These are phyloP conservation scores for Exutisphaerella laricina DNA, from an alignment of 2,329 filamentous ascomycete genomes.

Conservation along the genomic window DNA sequence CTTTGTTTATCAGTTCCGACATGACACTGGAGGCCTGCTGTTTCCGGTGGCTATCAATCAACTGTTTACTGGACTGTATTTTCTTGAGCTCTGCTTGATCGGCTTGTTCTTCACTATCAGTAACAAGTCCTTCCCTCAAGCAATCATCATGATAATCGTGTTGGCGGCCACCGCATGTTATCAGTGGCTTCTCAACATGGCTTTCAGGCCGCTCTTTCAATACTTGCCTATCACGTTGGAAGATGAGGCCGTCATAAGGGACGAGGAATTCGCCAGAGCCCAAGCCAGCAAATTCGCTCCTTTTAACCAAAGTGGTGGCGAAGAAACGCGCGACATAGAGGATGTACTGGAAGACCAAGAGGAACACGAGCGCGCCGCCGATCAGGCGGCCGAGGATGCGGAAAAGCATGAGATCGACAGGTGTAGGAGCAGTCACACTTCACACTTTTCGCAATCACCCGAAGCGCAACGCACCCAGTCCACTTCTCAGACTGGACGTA, in stretches of 20 bases:
- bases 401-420: slow-evolving; percentile 36
- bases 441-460: slow-evolving; percentile 1
- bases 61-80: slow-evolving; percentile 87
- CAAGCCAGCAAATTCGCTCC: slow-evolving; percentile 38
- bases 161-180: slow-evolving; percentile 66
- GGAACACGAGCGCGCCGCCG: slow-evolving; percentile 26
- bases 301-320: slow-evolving; percentile 16
- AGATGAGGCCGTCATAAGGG: slow-evolving; percentile 86
- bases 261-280: slow-evolving; percentile 77
- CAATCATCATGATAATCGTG: slow-evolving; percentile 75
- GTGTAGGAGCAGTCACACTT: slow-evolving; percentile 5
- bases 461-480: neutral
- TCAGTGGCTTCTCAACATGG: slow-evolving; percentile 72
- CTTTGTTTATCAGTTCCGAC: slow-evolving; percentile 83
- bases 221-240: slow-evolving; percentile 94
- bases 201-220: slow-evolving; percentile 78
- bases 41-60: slow-evolving; percentile 94
- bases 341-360: slow-evolving; percentile 23
- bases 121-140: slow-evolving; percentile 67
- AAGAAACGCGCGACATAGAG: slow-evolving; percentile 23
- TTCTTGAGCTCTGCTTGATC: slow-evolving; percentile 87
- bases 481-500: slow-evolving; percentile 3
- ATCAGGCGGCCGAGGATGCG: slow-evolving; percentile 26
- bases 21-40: slow-evolving; percentile 86
- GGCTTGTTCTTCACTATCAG: slow-evolving; percentile 62